These are phyloP conservation scores for Nicotiana rustica DNA, from an alignment of 305 asterid species.

Conservation along the genomic window DNA sequence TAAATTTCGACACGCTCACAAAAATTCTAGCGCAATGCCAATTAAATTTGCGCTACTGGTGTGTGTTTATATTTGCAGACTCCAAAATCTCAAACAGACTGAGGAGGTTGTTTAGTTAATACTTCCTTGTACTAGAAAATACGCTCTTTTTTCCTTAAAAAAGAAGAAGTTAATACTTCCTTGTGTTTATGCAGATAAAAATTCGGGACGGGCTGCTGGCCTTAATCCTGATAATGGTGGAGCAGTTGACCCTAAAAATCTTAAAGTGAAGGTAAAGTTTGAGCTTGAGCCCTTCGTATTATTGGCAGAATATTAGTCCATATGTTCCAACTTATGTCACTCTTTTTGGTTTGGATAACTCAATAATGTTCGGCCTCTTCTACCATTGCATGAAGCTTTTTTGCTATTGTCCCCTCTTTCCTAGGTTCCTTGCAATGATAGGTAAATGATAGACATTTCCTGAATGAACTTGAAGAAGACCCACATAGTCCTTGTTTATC, in stretches of 20 bases:
- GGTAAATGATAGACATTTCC: constrained; percentile 6
- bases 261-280: constrained; percentile 70
- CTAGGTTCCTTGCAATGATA: neutral
- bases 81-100: too few relatives aligned
- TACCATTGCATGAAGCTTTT: neutral
- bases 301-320: neutral
- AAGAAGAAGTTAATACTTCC: neutral
- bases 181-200: constrained; percentile 59
- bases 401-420: neutral
- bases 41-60: too few relatives aligned
- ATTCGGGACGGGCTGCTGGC: constrained; percentile 55
- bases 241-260: constrained; percentile 70
- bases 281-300: neutral
- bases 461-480: constrained; percentile 14
- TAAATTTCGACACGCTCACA: too few relatives aligned
- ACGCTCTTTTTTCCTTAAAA: too few relatives aligned
- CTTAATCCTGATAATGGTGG: constrained; percentile 68
- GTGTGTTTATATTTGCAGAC: too few relatives aligned
- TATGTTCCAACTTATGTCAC: neutral
- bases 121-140: neutral
- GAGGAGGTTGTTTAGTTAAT: neutral
- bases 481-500: neutral
- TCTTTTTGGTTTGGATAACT: constrained; percentile 8
- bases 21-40: too few relatives aligned
- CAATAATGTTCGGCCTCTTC: neutral